Percentiles rank a stretch among this genome's conserved stretches.
Conservation (phyloP, 2,329 filamentous ascomycete species). For the Epichloe elymi region DNA sequence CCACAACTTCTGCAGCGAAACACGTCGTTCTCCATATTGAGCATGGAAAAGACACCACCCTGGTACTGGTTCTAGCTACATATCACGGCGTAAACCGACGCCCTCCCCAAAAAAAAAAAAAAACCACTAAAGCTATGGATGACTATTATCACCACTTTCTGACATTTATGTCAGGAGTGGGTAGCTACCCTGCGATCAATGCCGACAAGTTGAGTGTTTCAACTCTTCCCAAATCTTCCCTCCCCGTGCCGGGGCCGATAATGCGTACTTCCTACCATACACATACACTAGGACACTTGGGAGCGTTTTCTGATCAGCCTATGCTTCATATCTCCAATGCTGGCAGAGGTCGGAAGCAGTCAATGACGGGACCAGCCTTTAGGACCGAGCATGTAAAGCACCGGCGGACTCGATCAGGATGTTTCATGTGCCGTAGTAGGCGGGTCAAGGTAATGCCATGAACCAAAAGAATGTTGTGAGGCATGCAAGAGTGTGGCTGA, state of each 20-base stretch:
- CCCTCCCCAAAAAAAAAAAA: background rate
- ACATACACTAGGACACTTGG: constrained; percentile 33
- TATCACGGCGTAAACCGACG: constrained; percentile 1
- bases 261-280: constrained; percentile 28
- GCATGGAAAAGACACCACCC: constrained; percentile 3
- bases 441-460: constrained; percentile 57
- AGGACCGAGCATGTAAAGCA: constrained; percentile 69
- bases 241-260: constrained; percentile 18
- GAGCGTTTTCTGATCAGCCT: constrained; percentile 35
- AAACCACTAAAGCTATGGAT: constrained; percentile 26
- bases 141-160: constrained; percentile 45
- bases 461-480: constrained; percentile 6
- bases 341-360: constrained; percentile 38
- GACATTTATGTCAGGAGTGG: constrained; percentile 35
- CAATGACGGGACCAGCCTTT: constrained; percentile 24
- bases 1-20: constrained; percentile 5
- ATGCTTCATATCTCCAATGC: constrained; percentile 34
- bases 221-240: constrained; percentile 19
- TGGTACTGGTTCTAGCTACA: constrained; percentile 3
- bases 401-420: constrained; percentile 82
- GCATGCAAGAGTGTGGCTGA: constrained; percentile 12
- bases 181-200: constrained; percentile 23
- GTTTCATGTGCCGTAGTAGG: constrained; percentile 78
- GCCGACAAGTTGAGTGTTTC: constrained; percentile 27
- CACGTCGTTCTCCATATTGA: constrained; percentile 4